Evolutionary conservation across 2,329 filamentous ascomycete genomes (phyloP).

Genomic region (Scleromitrula shiraiana): DNA sequence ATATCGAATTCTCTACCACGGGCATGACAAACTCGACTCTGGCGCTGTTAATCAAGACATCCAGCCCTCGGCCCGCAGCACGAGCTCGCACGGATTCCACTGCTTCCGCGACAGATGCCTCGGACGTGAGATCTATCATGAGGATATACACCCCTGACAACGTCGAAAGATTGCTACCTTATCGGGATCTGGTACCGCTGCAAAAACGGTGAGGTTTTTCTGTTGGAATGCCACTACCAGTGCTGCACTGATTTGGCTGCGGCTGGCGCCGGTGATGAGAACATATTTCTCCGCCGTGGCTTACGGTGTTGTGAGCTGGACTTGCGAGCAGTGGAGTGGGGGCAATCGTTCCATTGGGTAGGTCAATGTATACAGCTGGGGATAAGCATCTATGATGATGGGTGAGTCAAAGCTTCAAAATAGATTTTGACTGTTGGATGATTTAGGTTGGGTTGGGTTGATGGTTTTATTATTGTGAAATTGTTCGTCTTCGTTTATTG

Average conservation of each 20-base stretch:
- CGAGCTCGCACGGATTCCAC: constrained; percentile 2
- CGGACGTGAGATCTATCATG: neutral
- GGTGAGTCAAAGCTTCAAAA: too few relatives aligned
- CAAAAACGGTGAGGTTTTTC: constrained; percentile 6
- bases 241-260: constrained; percentile 5
- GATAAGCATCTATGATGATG: too few relatives aligned
- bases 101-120: neutral
- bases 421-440: too few relatives aligned
- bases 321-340: too few relatives aligned
- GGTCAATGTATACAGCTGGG: too few relatives aligned
- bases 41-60: constrained; percentile 10
- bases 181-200: neutral
- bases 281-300: neutral
- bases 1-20: constrained; percentile 3
- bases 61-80: neutral
- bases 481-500: too few relatives aligned
- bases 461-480: too few relatives aligned
- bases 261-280: constrained; percentile 5
- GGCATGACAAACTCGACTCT: constrained; percentile 10
- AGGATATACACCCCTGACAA: neutral
- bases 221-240: constrained; percentile 4
- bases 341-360: too few relatives aligned
- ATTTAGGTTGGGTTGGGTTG: too few relatives aligned
- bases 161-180: neutral
- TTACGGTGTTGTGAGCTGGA: too few relatives aligned